Evolutionary conservation across 2,329 filamentous ascomycete genomes (phyloP).

Genomic region (Verticillium nubilum): DNA sequence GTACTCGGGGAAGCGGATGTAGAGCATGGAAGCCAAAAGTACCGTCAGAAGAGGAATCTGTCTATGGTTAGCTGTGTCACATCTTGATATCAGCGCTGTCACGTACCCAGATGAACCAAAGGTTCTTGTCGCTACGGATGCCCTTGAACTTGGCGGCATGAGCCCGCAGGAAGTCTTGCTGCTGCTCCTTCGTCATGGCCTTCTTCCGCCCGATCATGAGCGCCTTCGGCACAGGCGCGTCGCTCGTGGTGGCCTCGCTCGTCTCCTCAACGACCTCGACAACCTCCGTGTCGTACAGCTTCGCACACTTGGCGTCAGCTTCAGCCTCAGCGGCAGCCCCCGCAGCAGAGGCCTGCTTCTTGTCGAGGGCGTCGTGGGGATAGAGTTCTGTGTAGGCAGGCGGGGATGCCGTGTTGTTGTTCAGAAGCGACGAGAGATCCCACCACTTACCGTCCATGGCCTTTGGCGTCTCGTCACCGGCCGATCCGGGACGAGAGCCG

Average conservation of each 20-base stretch:
- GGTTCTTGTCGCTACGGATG: constrained; percentile 57
- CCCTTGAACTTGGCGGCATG: constrained; percentile 59
- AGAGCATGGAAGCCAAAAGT: constrained; percentile 44
- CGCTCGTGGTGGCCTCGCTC: constrained; percentile 17
- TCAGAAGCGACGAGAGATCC: constrained; percentile 55
- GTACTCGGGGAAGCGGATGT: constrained; percentile 45
- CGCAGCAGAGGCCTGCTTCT: constrained; percentile 53
- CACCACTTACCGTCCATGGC: constrained; percentile 58
- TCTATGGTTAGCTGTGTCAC: constrained; percentile 9
- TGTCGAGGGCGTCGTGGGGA: constrained; percentile 48
- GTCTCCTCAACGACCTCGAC: constrained; percentile 33
- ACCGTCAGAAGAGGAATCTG: constrained; percentile 45
- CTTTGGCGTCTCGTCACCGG: constrained; percentile 32
- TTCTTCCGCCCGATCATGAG: constrained; percentile 59
- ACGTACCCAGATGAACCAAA: constrained; percentile 65
- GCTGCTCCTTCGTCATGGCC: constrained; percentile 59
- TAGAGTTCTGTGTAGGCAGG: constrained; percentile 79
- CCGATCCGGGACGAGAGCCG: constrained; percentile 42
- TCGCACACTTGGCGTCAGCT: constrained; percentile 52
- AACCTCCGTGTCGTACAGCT: constrained; percentile 40
- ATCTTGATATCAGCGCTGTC: background rate
- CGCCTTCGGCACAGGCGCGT: constrained; percentile 23
- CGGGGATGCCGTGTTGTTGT: constrained; percentile 46
- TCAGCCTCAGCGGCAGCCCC: constrained; percentile 53
- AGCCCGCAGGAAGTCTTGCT: constrained; percentile 55